These are phyloP conservation scores for Ambrosia trifida DNA, from an alignment of 129 eudicot genomes.

Conservation along the genomic window DNA sequence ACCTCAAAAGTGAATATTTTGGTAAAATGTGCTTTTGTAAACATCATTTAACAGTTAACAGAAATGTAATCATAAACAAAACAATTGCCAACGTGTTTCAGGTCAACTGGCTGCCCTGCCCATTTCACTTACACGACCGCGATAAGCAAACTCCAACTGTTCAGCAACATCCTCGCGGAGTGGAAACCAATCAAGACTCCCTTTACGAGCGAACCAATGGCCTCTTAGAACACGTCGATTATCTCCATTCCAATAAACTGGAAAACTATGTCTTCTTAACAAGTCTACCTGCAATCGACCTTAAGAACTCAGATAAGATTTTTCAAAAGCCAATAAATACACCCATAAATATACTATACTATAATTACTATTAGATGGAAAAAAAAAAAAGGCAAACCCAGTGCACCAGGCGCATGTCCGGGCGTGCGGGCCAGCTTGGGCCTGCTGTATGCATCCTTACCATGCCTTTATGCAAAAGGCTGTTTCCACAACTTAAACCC, in stretches of 20 bases:
- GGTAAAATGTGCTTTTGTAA: neutral
- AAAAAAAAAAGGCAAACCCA: too few species aligned
- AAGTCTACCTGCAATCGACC: slow-evolving; percentile 78
- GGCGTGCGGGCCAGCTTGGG: too few species aligned
- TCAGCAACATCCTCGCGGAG: slow-evolving; percentile 95
- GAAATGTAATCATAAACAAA: neutral
- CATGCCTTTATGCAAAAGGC: too few species aligned
- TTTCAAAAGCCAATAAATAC: neutral
- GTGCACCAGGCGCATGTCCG: too few species aligned
- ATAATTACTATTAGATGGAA: neutral
- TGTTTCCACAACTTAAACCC: too few species aligned
- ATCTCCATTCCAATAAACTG: slow-evolving; percentile 99
- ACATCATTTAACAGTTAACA: neutral
- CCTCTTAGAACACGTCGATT: slow-evolving; percentile 95
- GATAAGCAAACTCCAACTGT: slow-evolving; percentile 94
- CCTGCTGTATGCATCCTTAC: too few species aligned
- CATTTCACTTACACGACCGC: slow-evolving; percentile 53
- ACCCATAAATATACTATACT: neutral
- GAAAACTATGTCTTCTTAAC: slow-evolving; percentile 84
- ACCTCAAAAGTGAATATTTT: neutral
- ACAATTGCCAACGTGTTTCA: neutral
- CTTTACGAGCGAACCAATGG: slow-evolving; percentile 98
- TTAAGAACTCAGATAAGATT: neutral
- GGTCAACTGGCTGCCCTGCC: neutral
- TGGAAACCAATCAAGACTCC: slow-evolving; percentile 98